A percentile compares a stretch with the other conserved stretches of the same genome.
phyloP scores from a whole-genome alignment of 2,329 filamentous ascomycete species.

The Eurotiales sp. region DNA sequence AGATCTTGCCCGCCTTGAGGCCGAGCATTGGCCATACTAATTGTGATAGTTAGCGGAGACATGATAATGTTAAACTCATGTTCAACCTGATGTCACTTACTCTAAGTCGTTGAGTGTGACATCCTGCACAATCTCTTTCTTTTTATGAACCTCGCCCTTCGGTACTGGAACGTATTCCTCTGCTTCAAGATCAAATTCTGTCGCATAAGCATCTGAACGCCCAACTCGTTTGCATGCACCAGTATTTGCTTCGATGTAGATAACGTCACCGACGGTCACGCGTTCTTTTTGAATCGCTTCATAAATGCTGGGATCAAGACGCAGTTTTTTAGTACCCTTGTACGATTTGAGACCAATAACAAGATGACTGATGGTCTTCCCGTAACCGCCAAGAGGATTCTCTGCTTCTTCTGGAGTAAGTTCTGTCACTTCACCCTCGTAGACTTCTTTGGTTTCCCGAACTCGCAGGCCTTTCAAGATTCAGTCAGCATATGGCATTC shows the following conservation, averaged over 20 bases:
- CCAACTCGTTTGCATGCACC: conserved; percentile 97
- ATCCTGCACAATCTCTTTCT: conserved; percentile 99
- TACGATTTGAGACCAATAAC: conserved; percentile 92
- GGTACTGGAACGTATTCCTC: conserved; percentile 99
- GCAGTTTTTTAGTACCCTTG: conserved; percentile 95
- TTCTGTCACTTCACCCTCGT: conserved; percentile 97
- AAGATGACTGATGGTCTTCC: conserved; percentile 93
- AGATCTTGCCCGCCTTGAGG: conserved; percentile 98
- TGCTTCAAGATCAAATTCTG: conserved; percentile 96
- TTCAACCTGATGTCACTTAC: background rate
- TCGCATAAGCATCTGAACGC: conserved; percentile 92
- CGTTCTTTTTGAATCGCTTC: conserved; percentile 98
- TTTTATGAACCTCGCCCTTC: conserved; percentile 99
- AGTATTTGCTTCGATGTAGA: conserved; percentile 99
- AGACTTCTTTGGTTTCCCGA: conserved; percentile 98
- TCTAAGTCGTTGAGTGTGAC: conserved; percentile 96
- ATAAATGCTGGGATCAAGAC: conserved; percentile 96
- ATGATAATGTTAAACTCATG: background rate
- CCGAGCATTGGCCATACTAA: conserved; percentile 76
- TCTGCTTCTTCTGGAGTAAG: conserved; percentile 96
- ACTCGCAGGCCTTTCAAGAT: conserved; percentile 69
- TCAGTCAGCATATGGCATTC: conserved; percentile 18
- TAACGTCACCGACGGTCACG: conserved; percentile 91
- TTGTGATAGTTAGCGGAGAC: background rate
- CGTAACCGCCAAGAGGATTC: conserved; percentile 94